phyloP scores from a whole-genome alignment of 2,329 filamentous ascomycete genomes.

The Alternaria brassicicola region DNA sequence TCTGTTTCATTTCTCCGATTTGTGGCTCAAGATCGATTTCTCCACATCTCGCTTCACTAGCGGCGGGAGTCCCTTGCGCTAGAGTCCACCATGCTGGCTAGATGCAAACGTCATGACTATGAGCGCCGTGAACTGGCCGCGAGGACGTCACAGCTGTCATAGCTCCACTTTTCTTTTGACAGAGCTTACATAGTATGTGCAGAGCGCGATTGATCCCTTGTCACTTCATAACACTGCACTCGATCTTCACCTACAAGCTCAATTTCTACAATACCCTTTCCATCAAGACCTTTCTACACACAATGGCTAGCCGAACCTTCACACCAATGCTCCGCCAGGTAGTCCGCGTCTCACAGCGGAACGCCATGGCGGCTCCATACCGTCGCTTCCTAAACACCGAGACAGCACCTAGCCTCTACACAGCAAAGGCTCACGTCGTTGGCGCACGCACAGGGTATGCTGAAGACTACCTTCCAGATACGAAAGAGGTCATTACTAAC shows the following conservation, averaged over 20 bases:
- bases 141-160: conserved; percentile 7
- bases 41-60: conserved; percentile 15
- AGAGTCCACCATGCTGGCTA: not conserved
- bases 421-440: conserved; percentile 48
- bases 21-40: not conserved
- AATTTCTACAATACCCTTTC: not conserved
- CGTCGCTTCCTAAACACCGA: conserved; percentile 49
- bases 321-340: conserved; percentile 20
- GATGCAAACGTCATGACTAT: conserved; percentile 20
- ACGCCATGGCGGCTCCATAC: not conserved
- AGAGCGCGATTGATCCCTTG: not conserved
- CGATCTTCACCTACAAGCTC: not conserved
- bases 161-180: not conserved
- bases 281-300: not conserved
- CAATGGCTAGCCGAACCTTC: conserved; percentile 24
- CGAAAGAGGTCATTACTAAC: not conserved
- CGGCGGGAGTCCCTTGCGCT: conserved; percentile 21
- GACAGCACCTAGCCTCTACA: conserved; percentile 49
- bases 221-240: not conserved
- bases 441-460: conserved; percentile 47
- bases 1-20: not conserved
- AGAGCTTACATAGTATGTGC: not conserved
- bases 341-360: conserved; percentile 16
- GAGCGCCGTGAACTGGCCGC: not conserved
- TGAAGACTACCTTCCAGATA: not conserved